Conservation (phyloP, 1,284 basidiomycete genomes). For the Marasmius sp. region DNA sequence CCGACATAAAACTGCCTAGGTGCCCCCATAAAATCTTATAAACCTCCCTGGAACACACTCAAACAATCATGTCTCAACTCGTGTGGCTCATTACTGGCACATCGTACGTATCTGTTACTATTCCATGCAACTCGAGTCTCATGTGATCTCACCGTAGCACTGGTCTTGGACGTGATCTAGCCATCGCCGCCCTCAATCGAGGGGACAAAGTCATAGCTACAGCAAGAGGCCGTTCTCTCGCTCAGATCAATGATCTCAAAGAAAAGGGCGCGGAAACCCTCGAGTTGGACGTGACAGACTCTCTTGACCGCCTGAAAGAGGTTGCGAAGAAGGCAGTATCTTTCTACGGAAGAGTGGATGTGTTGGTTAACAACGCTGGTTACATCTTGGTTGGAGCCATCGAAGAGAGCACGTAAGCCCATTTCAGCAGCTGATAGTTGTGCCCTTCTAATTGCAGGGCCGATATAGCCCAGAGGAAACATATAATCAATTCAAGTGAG, state of each 20-base stretch:
- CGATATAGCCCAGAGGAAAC: slow-evolving; percentile 28
- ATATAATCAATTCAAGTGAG: slow-evolving; percentile 31
- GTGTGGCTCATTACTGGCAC: no score
- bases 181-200: slow-evolving; percentile 35
- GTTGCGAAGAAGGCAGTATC: slow-evolving; percentile 26
- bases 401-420: slow-evolving; percentile 26
- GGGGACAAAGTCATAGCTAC: slow-evolving; percentile 45
- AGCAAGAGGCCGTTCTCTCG: slow-evolving; percentile 28
- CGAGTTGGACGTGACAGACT: slow-evolving; percentile 34
- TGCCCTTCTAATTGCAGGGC: not conserved
- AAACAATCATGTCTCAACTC: no score
- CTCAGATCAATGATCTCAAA: slow-evolving; percentile 31
- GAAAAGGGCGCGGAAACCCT: slow-evolving; percentile 32
- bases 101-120: no score
- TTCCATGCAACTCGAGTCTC: no score
- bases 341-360: slow-evolving; percentile 35
- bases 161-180: slow-evolving; percentile 42
- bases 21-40: no score
- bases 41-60: no score
- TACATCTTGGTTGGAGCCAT: slow-evolving; percentile 27
- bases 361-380: slow-evolving; percentile 36
- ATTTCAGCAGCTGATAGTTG: not conserved
- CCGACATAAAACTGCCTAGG: no score
- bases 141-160: slow-evolving; percentile 24
- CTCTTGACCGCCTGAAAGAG: slow-evolving; percentile 25